Percentiles rank a stretch among this genome's conserved stretches.
Conservation (phyloP, 495 filamentous ascomycete genomes). For the Friedmanniomyces endolithicus region DNA sequence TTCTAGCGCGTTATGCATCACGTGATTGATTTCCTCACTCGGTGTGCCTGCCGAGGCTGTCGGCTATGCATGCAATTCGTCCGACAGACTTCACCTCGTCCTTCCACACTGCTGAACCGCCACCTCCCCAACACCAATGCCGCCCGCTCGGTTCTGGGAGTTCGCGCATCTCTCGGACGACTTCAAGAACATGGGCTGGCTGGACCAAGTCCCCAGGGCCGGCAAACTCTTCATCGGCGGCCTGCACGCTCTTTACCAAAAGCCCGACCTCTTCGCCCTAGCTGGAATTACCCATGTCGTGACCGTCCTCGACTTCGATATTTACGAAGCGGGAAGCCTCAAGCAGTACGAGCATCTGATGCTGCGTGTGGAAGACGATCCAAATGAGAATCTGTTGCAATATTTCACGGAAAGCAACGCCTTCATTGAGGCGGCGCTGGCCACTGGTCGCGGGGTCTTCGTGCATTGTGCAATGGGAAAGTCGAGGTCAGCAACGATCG, state of each 20-base stretch:
- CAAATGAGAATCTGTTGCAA: slow-evolving; percentile 24
- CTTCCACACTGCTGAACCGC: neutral
- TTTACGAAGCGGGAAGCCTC: slow-evolving; percentile 16
- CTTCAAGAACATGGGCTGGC: slow-evolving; percentile 23
- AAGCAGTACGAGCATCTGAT: slow-evolving; percentile 20
- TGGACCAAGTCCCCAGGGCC: slow-evolving; percentile 21
- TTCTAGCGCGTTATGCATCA: too few relatives aligned
- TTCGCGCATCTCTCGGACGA: slow-evolving; percentile 10
- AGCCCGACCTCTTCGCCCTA: slow-evolving; percentile 19
- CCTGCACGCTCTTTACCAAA: slow-evolving; percentile 27
- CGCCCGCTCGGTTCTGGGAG: slow-evolving; percentile 11
- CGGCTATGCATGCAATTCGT: neutral
- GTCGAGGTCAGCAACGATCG: slow-evolving; percentile 21
- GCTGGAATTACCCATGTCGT: slow-evolving; percentile 25
- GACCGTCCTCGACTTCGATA: slow-evolving; percentile 22
- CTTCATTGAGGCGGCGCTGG: slow-evolving; percentile 20
- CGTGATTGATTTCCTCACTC: too few relatives aligned
- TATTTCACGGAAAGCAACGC: slow-evolving; percentile 14
- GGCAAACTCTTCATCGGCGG: slow-evolving; percentile 27
- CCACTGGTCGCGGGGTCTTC: slow-evolving; percentile 22
- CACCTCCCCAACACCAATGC: slow-evolving; percentile 2
- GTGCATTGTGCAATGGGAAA: slow-evolving; percentile 31
- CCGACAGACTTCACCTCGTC: neutral
- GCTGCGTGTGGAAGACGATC: slow-evolving; percentile 24
- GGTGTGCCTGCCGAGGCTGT: neutral